Evolutionary conservation across 2,329 filamentous ascomycete genomes (phyloP), one percentile per base, ranked within the genome.

Genomic region (Scortechinia acanthostroma): DNA sequence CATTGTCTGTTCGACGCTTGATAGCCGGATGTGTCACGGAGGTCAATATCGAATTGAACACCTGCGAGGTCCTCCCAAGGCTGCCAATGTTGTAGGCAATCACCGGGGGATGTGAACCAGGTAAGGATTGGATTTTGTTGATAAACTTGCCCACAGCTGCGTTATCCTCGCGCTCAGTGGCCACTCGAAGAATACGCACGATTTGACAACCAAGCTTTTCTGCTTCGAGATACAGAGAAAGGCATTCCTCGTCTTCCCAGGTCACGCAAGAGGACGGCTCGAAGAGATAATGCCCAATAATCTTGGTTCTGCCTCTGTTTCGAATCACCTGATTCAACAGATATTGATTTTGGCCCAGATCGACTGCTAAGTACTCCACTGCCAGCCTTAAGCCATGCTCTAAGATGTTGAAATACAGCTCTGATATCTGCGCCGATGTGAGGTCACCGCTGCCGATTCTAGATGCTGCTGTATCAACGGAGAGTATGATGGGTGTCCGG

Each of bases 361-460:
- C 80, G 3, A 87, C 62, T 23, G 76, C 79, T 44, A 81, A 54
- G 51, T 80, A 87, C 45, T 86, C 82, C 2, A 83, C 79, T 1
- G 76, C 80, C 40, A 87, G 68, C 14, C 82, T 76, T 19, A 86
- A 62, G 3, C 81, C 83, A 49, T 85, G 77, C 33, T 77, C 70
- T 19, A 85, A 66, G 21, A 86, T 62, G 45, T 74, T 69, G 14
- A 77, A 59, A 52, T 85, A 83, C n/a, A n/a, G n/a, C n/a, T n/a
- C n/a, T n/a, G n/a, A n/a, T n/a, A n/a, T n/a, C n/a, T n/a, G n/a
- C 44, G 66, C 58, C 4, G 57, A 43, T 20, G 25, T 40, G 25
- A 35, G 25, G 20, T 30, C 25, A 23, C 28, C 21, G 37, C 22
- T 23, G 21, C 16, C 21, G 25, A 30, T 22, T 16, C 21, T 33